These are phyloP conservation scores for Eutrema salsugineum DNA, from an alignment of 441 rosid species.

Conservation along the genomic window DNA sequence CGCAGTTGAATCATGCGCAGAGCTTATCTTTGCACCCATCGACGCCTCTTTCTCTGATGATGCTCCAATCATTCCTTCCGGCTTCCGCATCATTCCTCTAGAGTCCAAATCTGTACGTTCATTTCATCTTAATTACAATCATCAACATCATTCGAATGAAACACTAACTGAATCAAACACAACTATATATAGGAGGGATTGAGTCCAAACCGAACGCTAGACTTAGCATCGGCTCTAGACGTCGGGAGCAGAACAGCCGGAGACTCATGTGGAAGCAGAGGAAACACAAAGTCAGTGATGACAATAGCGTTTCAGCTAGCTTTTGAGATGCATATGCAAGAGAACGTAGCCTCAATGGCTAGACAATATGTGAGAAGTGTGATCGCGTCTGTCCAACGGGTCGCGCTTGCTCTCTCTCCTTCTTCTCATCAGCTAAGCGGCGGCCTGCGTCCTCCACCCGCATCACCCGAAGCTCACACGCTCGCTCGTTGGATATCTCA, in stretches of 20 bases:
- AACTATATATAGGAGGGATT: constrained; percentile 41
- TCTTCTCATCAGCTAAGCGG: constrained; percentile 43
- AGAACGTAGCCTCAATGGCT: constrained; percentile 60
- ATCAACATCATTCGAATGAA: neutral
- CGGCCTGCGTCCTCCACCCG: constrained; percentile 51
- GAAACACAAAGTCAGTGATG: constrained; percentile 62
- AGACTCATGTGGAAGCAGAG: constrained; percentile 40
- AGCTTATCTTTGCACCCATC: constrained; percentile 69
- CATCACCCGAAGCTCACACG: constrained; percentile 61
- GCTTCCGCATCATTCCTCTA: constrained; percentile 70
- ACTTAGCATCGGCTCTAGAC: constrained; percentile 71
- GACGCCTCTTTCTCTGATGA: constrained; percentile 75
- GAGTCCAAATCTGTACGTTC: constrained; percentile 48
- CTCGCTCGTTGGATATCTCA: constrained; percentile 66
- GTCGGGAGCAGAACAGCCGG: constrained; percentile 50
- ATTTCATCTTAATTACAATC: neutral
- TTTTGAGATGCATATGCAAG: constrained; percentile 66
- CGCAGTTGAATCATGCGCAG: constrained; percentile 57
- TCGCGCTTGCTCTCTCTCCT: constrained; percentile 70
- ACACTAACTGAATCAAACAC: neutral
- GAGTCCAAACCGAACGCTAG: constrained; percentile 72
- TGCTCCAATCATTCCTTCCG: constrained; percentile 72
- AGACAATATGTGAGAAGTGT: constrained; percentile 65
- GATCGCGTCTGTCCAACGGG: constrained; percentile 67
- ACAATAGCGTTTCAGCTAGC: constrained; percentile 75